phyloP scores from a whole-genome alignment of 1,284 basidiomycete species.

The Cryptococcus sp. region DNA sequence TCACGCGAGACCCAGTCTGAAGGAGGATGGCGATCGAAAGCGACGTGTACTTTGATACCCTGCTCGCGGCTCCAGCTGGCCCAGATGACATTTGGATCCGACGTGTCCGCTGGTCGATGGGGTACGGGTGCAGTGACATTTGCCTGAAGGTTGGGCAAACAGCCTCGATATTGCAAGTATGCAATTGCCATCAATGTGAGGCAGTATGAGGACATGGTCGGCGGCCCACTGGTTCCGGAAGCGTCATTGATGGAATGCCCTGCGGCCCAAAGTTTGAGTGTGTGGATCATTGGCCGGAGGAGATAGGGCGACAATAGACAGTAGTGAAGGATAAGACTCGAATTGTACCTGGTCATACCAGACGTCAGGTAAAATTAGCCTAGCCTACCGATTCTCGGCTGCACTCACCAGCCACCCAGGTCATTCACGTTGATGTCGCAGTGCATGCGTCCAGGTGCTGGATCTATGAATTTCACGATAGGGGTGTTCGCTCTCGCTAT shows the following conservation, averaged over 20 bases:
- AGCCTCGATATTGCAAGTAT: slow-evolving; percentile 45
- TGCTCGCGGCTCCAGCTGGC: slow-evolving; percentile 41
- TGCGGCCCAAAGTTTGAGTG: slow-evolving; percentile 50
- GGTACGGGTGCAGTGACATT: slow-evolving; percentile 19
- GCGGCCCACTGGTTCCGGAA: slow-evolving; percentile 35
- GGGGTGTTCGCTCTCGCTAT: slow-evolving; percentile 43
- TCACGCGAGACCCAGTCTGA: slow-evolving; percentile 24
- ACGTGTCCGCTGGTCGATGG: slow-evolving; percentile 11
- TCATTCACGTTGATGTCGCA: slow-evolving; percentile 53
- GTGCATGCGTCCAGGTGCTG: slow-evolving; percentile 18
- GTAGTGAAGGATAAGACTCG: slow-evolving; percentile 50
- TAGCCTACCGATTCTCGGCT: not conserved
- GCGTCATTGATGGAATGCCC: slow-evolving; percentile 48
- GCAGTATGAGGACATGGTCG: slow-evolving; percentile 52
- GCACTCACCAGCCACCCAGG: slow-evolving; percentile 47
- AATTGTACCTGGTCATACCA: slow-evolving; percentile 44
- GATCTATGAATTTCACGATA: slow-evolving; percentile 50
- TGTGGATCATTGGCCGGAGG: slow-evolving; percentile 50
- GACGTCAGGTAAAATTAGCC: not conserved
- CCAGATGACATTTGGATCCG: slow-evolving; percentile 37
- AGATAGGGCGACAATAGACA: slow-evolving; percentile 47
- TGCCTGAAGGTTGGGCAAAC: slow-evolving; percentile 49
- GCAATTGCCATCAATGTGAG: slow-evolving; percentile 52
- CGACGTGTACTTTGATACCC: slow-evolving; percentile 37
- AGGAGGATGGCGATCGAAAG: slow-evolving; percentile 28